phyloP scores from a whole-genome alignment of 768 basidiomycete genomes.

The Tricholoma sp. region DNA sequence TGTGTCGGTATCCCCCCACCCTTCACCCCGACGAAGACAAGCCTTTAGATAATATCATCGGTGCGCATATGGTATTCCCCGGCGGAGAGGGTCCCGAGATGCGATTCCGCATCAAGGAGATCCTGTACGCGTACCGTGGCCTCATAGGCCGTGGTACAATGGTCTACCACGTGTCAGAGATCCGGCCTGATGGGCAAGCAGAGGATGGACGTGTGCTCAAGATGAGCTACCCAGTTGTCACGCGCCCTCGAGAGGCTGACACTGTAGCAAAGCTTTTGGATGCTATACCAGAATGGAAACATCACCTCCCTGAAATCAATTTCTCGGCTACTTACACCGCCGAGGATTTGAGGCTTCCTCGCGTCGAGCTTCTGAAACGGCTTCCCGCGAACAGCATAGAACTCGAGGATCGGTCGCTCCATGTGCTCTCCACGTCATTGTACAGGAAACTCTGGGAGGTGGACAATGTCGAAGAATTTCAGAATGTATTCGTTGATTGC shows the following conservation, averaged over 20 bases:
- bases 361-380: not conserved
- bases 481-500: too few relatives aligned
- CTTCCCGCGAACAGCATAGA: not conserved
- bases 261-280: constrained; percentile 3
- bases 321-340: constrained; percentile 1
- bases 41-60: not conserved
- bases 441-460: constrained; percentile 20
- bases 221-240: constrained; percentile 8
- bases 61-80: not conserved
- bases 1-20: not conserved
- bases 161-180: constrained; percentile 1
- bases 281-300: constrained; percentile 4
- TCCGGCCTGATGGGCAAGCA: constrained; percentile 4
- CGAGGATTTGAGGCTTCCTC: constrained; percentile 1
- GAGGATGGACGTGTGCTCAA: constrained; percentile 11
- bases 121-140: not conserved
- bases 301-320: constrained; percentile 12
- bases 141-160: constrained; percentile 7
- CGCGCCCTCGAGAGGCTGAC: constrained; percentile 6
- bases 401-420: constrained; percentile 10
- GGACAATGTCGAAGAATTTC: constrained; percentile 18
- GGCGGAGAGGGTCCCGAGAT: too few relatives aligned
- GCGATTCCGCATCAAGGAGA: not conserved
- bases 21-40: not conserved
- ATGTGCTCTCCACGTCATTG: constrained; percentile 12